Evolutionary conservation across 1,139 yeast genomes (phyloP).

Genomic region (Saccharomyces hybrid): DNA sequence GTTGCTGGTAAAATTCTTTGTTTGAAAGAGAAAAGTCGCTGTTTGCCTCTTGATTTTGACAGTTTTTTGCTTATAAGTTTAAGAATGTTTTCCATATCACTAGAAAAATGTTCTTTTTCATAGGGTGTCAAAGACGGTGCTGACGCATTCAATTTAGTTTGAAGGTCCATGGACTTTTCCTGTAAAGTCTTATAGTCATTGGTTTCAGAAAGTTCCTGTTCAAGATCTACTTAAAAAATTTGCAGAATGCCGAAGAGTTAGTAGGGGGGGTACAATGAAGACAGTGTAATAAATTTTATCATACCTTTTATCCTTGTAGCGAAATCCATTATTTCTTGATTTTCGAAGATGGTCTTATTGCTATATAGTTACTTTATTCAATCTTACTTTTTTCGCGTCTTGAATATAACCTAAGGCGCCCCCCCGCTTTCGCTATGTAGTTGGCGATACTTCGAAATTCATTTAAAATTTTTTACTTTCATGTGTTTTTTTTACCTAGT

Average conservation of each 20-base stretch:
- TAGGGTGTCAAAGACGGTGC: slow-evolving; percentile 14
- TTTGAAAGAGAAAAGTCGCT: not conserved
- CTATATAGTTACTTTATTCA: not conserved
- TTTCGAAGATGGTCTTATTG: not conserved
- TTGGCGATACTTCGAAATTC: no score
- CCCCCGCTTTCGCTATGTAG: no score
- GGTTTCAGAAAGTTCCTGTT: not conserved
- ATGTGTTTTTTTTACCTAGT: not conserved
- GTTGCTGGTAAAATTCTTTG: not conserved
- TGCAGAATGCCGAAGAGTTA: no score
- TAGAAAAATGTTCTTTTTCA: slow-evolving; percentile 16
- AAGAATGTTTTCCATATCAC: slow-evolving; percentile 13
- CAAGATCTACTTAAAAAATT: not conserved
- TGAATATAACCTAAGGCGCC: not conserved
- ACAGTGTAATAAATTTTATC: no score
- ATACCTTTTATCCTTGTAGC: not conserved
- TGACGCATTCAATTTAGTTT: slow-evolving; percentile 8
- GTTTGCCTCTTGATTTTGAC: not conserved
- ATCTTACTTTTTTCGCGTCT: not conserved
- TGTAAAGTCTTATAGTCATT: slow-evolving; percentile 4
- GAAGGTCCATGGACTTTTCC: slow-evolving; percentile 8
- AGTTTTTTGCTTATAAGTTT: slow-evolving; percentile 9
- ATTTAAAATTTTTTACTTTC: no score
- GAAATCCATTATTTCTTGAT: not conserved
- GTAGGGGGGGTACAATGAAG: no score